Base-by-base conservation (phyloP, 345 rosid genomes). In the Toxicodendron radicans region DNA sequence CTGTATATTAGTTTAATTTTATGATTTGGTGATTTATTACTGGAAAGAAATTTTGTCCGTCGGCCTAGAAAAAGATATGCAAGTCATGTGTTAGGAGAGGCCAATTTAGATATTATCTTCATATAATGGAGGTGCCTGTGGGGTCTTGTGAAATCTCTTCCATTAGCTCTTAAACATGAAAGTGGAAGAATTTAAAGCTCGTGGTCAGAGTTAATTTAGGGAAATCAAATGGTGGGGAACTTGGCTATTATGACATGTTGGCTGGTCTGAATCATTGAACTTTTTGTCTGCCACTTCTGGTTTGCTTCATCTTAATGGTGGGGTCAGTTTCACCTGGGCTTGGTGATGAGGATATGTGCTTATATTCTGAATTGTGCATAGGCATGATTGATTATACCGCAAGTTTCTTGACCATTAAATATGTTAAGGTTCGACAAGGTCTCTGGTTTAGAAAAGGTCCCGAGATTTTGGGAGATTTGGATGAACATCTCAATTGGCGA, bases 221-320 rank as follows among this genome's bases (percentile, higher is more conserved):
- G 49, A 45, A 66, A 62, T 38, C 43, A 77, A 82, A 75, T 80
- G 85, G 83, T 81, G 76, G 84, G 85, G 88, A 83, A 68, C 76
- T 66, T 30, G 46, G 71, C 67, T 68, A 71, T 79, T 68, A 65
- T 76, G 53, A 70, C 63, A 65, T 68, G 56, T 67, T 73, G 84
- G 86, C 72, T 13, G 61, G 80, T 73, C 76, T 75, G 69, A 80
- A 83, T 84, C 77, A 87, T 79, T 80, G 84, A 81, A 66, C 56
- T 21, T 65, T 59, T 72, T 85, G 89, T 84, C 91, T 80, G 89
- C 89, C 87, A 82, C 80, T 79, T 74, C 21, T 21, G 72, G 58
- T 54, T 23, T 66, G 64, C 61, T 54, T 82, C 80, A 54, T 58
- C 64, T 54, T 80, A 77, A 54, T 75, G 71, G 85, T 86, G 78